Evolutionary conservation across 2,329 filamentous ascomycete genomes (phyloP).

Genomic region (Diaporthe humulicola): DNA sequence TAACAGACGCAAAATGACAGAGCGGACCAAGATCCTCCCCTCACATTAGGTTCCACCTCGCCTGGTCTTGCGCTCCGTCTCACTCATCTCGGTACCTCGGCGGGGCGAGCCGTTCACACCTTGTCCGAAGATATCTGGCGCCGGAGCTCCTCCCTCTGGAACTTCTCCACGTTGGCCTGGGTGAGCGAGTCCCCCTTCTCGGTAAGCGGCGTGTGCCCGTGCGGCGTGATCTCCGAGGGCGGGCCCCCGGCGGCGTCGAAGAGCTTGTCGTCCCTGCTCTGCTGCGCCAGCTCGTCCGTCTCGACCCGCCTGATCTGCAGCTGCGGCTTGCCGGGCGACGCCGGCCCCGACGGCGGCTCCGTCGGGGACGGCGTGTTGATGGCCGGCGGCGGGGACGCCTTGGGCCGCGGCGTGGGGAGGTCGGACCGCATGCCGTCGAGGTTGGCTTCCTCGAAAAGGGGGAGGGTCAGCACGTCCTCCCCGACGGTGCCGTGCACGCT

Average conservation of each 20-base stretch:
- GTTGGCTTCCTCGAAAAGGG: not conserved
- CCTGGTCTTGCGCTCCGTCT: not conserved
- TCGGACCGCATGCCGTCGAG: conserved; percentile 4
- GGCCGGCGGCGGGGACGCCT: conserved; percentile 3
- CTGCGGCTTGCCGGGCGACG: conserved; percentile 28
- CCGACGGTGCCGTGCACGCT: conserved; percentile 3
- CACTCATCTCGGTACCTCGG: not conserved
- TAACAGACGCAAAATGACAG: not conserved
- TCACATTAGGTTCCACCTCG: not conserved
- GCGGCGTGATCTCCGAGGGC: conserved; percentile 23
- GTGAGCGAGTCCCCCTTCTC: conserved; percentile 43
- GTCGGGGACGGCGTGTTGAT: not conserved
- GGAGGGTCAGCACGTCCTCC: not conserved
- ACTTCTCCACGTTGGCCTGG: conserved; percentile 45
- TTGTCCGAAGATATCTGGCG: conserved; percentile 29
- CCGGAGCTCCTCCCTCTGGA: conserved; percentile 40
- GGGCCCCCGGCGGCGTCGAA: conserved; percentile 43
- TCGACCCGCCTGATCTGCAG: conserved; percentile 35
- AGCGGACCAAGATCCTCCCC: not conserved
- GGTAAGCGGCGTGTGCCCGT: conserved; percentile 38
- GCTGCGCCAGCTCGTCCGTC: conserved; percentile 44
- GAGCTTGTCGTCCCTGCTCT: conserved; percentile 46
- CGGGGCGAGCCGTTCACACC: not conserved
- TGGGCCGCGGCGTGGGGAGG: conserved; percentile 32
- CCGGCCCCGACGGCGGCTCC: not conserved